phyloP scores from a whole-genome alignment of 139 green algal genomes.

The Eudorina sp. region DNA sequence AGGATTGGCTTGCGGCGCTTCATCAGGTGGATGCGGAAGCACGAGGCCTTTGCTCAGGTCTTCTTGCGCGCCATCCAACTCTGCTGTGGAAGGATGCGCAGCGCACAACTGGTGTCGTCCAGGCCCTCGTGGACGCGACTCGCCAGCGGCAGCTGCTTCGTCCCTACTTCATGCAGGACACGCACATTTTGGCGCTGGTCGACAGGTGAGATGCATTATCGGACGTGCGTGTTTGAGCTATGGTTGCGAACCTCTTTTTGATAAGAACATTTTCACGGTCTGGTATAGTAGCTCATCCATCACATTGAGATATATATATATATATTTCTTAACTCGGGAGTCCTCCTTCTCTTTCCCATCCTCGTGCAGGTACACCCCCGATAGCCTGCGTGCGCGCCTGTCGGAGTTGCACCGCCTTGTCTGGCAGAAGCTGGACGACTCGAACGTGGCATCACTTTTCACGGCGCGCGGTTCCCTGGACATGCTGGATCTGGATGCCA shows the following conservation, averaged over 20 bases:
- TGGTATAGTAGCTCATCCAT: too few relatives aligned
- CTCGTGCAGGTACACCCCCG: constrained; percentile 45
- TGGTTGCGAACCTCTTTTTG: too few relatives aligned
- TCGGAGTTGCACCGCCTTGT: constrained; percentile 27
- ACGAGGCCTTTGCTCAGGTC: neutral
- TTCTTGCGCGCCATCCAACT: constrained; percentile 4
- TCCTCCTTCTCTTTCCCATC: neutral
- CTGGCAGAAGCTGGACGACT: constrained; percentile 46
- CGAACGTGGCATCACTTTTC: neutral
- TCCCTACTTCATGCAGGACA: neutral
- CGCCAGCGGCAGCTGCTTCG: constrained; percentile 11
- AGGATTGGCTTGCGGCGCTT: constrained; percentile 27
- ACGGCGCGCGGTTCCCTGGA: constrained; percentile 9
- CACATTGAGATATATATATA: too few relatives aligned
- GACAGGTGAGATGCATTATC: constrained; percentile 18
- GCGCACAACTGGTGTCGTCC: neutral
- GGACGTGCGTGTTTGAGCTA: neutral
- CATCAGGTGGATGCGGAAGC: constrained; percentile 25
- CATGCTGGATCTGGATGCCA: constrained; percentile 43
- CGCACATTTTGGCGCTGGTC: constrained; percentile 9
- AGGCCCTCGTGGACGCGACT: constrained; percentile 17
- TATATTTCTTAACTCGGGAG: too few relatives aligned
- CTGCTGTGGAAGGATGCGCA: neutral
- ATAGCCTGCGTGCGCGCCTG: constrained; percentile 25
- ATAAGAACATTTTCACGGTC: too few relatives aligned